A percentile compares a stretch with the other conserved stretches of the same genome.
These are phyloP conservation scores for Umbellularia californica DNA, from an alignment of 164 flowering plant genomes.

Conservation along the genomic window DNA sequence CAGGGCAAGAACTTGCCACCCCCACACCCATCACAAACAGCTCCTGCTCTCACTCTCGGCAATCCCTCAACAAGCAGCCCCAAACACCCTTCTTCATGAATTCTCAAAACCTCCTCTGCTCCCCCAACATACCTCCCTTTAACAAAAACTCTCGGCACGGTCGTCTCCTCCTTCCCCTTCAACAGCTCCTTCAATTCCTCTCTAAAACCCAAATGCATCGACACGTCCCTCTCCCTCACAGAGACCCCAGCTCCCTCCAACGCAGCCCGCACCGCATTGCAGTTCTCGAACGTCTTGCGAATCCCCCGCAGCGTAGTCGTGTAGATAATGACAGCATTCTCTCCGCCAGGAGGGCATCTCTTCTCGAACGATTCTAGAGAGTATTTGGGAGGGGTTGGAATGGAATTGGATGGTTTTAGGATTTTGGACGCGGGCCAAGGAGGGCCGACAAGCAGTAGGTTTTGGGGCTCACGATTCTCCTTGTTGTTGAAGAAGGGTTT, in stretches of 20 bases:
- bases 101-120: constrained; percentile 65
- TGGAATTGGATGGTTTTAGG: constrained; percentile 15
- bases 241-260: constrained; percentile 48
- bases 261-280: constrained; percentile 64
- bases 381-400: neutral
- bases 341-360: constrained; percentile 60
- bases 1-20: constrained; percentile 82
- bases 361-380: constrained; percentile 30
- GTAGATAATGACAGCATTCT: constrained; percentile 66
- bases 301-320: constrained; percentile 78
- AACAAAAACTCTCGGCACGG: constrained; percentile 71
- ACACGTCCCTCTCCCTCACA: constrained; percentile 69
- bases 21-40: constrained; percentile 82
- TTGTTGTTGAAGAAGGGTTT: constrained; percentile 6
- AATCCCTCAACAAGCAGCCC: constrained; percentile 52
- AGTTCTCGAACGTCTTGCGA: constrained; percentile 71
- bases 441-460: constrained; percentile 3
- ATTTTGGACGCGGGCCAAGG: neutral
- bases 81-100: constrained; percentile 65
- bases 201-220: constrained; percentile 79
- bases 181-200: constrained; percentile 66
- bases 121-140: constrained; percentile 83
- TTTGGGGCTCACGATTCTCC: neutral
- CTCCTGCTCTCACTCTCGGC: constrained; percentile 40
- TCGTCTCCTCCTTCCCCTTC: constrained; percentile 30